Base-by-base conservation (phyloP, 2,329 filamentous ascomycete genomes). In the Coniosporium tulheliwenetii region DNA sequence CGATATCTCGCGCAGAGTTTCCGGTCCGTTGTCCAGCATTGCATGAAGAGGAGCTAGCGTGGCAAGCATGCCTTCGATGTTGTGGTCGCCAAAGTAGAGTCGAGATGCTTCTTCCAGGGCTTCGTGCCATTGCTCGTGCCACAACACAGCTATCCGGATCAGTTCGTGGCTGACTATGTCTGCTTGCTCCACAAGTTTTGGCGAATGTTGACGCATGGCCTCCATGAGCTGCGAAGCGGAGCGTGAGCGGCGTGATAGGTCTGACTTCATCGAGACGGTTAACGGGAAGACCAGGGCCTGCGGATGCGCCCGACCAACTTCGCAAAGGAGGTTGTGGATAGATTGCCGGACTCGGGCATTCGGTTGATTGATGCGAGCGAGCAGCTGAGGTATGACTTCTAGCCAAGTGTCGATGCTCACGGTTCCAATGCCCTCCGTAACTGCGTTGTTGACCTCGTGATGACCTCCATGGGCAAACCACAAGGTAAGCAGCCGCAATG, bases 71-170 rank as follows among this genome's bases (percentile, higher is more conserved):
- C 89, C 93, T 45, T 95, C 84, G 36, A 96, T 91, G 59, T 98
- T 94, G 54, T 93, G 82, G 52, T 96, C 89, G 44, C 89, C 91
- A 61, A 98, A 99, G 67, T 96, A 98, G 13, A 98, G 69, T 40
- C 91, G 77, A 30, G 86, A 95, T 1, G 91, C 93, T 64, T 99
- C 93, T 61, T 98, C 91, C 12, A 99, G 70, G 26, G 84, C 93
- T 61, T 99, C 93, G 50, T 98, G 91, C 91, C 91, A 99, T 48
- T 93, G 82, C 55, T 99, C 91, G 55, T 99, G 91, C 93, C 93
- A 98, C 16, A 98, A 63, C 2, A 98, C 89, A 12, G 91, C 91
- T 44, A 98, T 93, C 39, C 91, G 79, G 54, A 99, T 96, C 42
- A 99, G 75, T 58, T 99, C 93, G 54, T 91, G 83, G 57, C 89